phyloP scores from a whole-genome alignment of 352 stramenopile species.

The Phytophthora sp. region DNA sequence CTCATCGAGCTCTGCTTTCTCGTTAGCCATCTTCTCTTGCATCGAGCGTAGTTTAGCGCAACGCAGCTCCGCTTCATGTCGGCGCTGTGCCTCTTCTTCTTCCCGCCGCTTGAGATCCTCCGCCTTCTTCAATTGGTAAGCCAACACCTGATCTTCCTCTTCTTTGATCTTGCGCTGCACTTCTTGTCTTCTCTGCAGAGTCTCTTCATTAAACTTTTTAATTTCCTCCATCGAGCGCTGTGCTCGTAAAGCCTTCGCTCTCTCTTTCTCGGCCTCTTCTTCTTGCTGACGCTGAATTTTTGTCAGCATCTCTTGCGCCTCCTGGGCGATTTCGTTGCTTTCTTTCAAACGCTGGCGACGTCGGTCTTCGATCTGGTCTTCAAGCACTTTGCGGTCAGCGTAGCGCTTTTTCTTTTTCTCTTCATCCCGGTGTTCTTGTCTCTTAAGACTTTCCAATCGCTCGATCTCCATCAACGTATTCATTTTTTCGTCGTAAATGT shows the following conservation, averaged over 20 bases:
- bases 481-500: slow-evolving; percentile 94
- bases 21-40: slow-evolving; percentile 90
- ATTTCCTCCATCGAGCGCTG: slow-evolving; percentile 77
- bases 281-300: slow-evolving; percentile 81
- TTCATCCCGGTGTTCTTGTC: slow-evolving; percentile 90
- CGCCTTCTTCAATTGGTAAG: slow-evolving; percentile 78
- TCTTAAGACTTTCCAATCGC: slow-evolving; percentile 91
- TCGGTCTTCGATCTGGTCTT: slow-evolving; percentile 84
- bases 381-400: slow-evolving; percentile 86
- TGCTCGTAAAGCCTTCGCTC: slow-evolving; percentile 57
- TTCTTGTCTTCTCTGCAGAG: slow-evolving; percentile 47
- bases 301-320: slow-evolving; percentile 90
- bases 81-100: slow-evolving; percentile 67
- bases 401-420: slow-evolving; percentile 87
- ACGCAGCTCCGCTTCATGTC: slow-evolving; percentile 75
- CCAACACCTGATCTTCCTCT: slow-evolving; percentile 71
- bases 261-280: slow-evolving; percentile 80
- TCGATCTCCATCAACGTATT: slow-evolving; percentile 96
- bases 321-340: slow-evolving; percentile 54
- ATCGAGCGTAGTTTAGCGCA: slow-evolving; percentile 77
- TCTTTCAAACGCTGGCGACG: slow-evolving; percentile 56
- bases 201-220: slow-evolving; percentile 69
- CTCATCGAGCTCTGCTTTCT: slow-evolving; percentile 92
- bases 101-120: slow-evolving; percentile 68
- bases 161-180: slow-evolving; percentile 83